These are phyloP conservation scores for Grigorovia jiainica DNA, from an alignment of 805 yeast species.

Conservation along the genomic window DNA sequence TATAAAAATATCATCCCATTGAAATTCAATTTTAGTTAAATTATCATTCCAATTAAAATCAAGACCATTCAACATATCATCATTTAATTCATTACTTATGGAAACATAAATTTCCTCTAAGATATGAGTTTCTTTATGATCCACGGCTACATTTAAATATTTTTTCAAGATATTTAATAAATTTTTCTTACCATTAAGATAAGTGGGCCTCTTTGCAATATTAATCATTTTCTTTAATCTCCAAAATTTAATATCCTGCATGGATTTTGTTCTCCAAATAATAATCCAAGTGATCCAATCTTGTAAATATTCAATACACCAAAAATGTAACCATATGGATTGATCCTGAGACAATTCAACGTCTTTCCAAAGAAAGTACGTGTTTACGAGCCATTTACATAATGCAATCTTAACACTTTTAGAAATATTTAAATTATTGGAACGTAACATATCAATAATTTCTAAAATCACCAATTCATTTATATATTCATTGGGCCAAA, in stretches of 20 bases:
- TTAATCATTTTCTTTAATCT: constrained; percentile 19
- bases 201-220: constrained; percentile 16
- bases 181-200: constrained; percentile 13
- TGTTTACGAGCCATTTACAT: constrained; percentile 29
- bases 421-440: constrained; percentile 5
- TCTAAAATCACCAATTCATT: too few relatives aligned
- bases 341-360: constrained; percentile 8
- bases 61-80: too few relatives aligned
- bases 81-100: constrained; percentile 1
- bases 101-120: background rate
- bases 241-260: constrained; percentile 23
- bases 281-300: constrained; percentile 28
- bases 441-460: too few relatives aligned
- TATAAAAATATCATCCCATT: constrained; percentile 9
- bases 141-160: constrained; percentile 4
- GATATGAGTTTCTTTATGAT: background rate
- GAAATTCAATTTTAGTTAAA: background rate
- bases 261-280: constrained; percentile 24
- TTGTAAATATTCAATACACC: constrained; percentile 31
- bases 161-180: constrained; percentile 17
- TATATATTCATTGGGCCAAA: too few relatives aligned
- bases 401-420: constrained; percentile 20
- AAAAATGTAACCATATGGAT: constrained; percentile 28
- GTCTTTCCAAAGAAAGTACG: constrained; percentile 19
- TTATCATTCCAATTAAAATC: too few relatives aligned